Base-by-base conservation (phyloP, 1,284 basidiomycete species). In the Sanghuangporus baumii region DNA sequence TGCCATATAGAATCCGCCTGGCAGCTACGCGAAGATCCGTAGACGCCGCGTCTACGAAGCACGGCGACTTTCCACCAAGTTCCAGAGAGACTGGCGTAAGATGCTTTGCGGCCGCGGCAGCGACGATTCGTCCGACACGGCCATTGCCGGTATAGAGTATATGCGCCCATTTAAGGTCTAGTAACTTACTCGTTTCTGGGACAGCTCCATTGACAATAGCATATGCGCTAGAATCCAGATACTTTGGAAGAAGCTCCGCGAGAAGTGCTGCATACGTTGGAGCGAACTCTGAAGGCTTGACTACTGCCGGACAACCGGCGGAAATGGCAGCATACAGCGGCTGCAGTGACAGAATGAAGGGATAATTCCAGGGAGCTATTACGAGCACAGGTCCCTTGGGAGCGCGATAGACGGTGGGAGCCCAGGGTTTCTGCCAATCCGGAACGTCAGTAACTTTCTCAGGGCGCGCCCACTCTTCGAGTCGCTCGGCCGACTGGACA, bases 41-140 rank as follows among this genome's bases (percentile, higher is more conserved):
- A 40, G 66, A 79, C 59, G 74, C 74, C 11, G 75, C 69, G 61
- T 81, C 76, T 43, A 85, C 72, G 62, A 82, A 74, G 11, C 78
- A 77, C 31, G 83, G 83, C 59, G 77, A 81, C 71, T 85, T 85
- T 51, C 83, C 83, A 37, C 83, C 82, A 40, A 85, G 76, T 74
- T 76, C 80, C 58, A 92, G 81, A 0, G 88, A 87, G 46, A 84
- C 74, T 1, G 89, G 87, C 2, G 88, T 89, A n/a, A 91, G 78
- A 67, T 87, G 83, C 71, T 87, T 85, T 11, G 87, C 86, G 0
- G 88, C 88, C 1, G 88, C 88, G 1, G 78, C 74, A 1, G 88
- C 80, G 40, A 91, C 80, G 67, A 91, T 83, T 59, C 83, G 81
- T 1, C 83, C 89, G 26, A 91, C 81, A 18, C 77, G 79, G 16